Evolutionary conservation across 129 eudicot genomes (phyloP).

Genomic region (Tanacetum coccineum): DNA sequence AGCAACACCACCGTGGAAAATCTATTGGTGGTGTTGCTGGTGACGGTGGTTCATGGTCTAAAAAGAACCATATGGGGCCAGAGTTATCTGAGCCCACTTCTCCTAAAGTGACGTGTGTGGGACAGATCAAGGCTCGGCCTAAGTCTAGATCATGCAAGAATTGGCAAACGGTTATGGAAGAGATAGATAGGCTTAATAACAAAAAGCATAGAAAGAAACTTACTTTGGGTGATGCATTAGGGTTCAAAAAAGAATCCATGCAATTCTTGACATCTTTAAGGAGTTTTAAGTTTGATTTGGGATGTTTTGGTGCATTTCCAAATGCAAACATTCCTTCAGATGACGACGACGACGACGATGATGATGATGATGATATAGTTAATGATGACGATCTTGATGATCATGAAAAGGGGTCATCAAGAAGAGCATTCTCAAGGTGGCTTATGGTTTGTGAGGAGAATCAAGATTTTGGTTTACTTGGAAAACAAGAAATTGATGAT

Average conservation of each 20-base stretch:
- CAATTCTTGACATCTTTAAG: slow-evolving; percentile 70
- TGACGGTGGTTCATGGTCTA: slow-evolving; percentile 46
- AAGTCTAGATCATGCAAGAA: slow-evolving; percentile 55
- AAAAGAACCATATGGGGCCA: slow-evolving; percentile 34
- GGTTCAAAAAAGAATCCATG: slow-evolving; percentile 79
- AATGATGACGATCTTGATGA: slow-evolving; percentile 8
- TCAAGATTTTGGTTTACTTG: slow-evolving; percentile 22
- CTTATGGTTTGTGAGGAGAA: slow-evolving; percentile 69
- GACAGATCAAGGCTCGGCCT: slow-evolving; percentile 73
- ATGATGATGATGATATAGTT: slow-evolving; percentile 9
- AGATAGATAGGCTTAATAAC: slow-evolving; percentile 66
- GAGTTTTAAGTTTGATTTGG: slow-evolving; percentile 67
- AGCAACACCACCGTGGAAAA: slow-evolving; percentile 40
- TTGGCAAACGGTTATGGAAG: slow-evolving; percentile 92
- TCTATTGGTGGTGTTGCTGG: slow-evolving; percentile 29
- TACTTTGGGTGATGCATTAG: slow-evolving; percentile 53
- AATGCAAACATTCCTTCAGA: slow-evolving; percentile 42
- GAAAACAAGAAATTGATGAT: slow-evolving; percentile 10
- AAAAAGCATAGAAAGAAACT: slow-evolving; percentile 41
- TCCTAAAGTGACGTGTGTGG: slow-evolving; percentile 85
- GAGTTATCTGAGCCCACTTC: slow-evolving; percentile 78
- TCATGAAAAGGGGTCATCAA: slow-evolving; percentile 34
- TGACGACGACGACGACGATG: slow-evolving; percentile 55
- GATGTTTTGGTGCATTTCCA: slow-evolving; percentile 78
- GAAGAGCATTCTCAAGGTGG: slow-evolving; percentile 79